Base-by-base conservation (phyloP, 441 rosid genomes). In the Jatropha multifida region DNA sequence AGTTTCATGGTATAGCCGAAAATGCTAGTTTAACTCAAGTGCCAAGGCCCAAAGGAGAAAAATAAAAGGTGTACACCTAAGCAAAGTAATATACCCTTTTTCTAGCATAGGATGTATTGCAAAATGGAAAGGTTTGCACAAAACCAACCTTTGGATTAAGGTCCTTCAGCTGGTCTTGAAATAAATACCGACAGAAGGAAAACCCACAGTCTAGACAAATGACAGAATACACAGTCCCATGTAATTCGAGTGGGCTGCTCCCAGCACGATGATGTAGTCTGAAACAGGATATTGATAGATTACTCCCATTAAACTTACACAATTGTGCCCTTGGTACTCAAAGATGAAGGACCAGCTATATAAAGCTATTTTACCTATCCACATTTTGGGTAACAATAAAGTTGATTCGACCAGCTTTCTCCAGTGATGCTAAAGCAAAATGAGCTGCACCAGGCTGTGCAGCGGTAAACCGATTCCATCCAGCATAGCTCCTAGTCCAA, bases 401-500 rank as follows among this genome's bases (percentile, higher is more conserved):
- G 79, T 85, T 77, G 65, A 91, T 75, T 56, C 89, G 80, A 76
- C 97, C 92, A 80, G 91, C 93, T 71, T 87, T 88, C 73, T 91
- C 99, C 5, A 94, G 86, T 1, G 94, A 87, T 38, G 93, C 90
- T 77, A 94, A 81, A 80, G 97, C 92, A 72, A 80, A 76, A 85
- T 94, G 96, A 79, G 92, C 89, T 7, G 90, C 72, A 55, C 97
- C 80, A 59, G 94, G 97, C 77, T 86, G 89, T 75, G 97, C 94
- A 68, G 97, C 83, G 73, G 85, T 84, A 83, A 94, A 91, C 69
- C 65, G 84, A 84, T 91, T 91, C 97, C 99, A 93, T 79, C 97
- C 99, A 77, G 97, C 97, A 68, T 88, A 92, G 89, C 99, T 94
- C 86, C 99, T 86, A 40, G 96, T 96, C 99, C 99, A 94, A 83